A percentile compares a stretch with the other conserved stretches of the same genome.
phyloP scores from a whole-genome alignment of 23 red algal species.

The Gracilaria caudata region DNA sequence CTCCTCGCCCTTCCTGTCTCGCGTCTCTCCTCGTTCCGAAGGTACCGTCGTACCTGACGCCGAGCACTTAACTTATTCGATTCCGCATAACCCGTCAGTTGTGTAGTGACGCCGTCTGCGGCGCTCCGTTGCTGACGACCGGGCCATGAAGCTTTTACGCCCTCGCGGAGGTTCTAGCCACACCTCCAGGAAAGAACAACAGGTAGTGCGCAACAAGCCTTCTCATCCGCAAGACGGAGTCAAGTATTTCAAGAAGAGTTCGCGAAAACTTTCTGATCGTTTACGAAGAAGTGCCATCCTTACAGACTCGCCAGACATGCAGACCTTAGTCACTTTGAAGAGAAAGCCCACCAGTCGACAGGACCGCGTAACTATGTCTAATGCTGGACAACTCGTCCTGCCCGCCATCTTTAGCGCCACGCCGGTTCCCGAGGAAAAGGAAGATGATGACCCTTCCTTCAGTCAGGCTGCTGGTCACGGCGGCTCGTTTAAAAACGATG shows the following conservation, averaged over 20 bases:
- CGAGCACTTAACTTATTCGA: no score
- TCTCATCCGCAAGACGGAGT: not conserved
- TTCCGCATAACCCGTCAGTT: not conserved
- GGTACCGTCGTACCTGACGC: no score
- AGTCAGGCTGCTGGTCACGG: conserved; percentile 69
- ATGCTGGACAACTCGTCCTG: conserved; percentile 35
- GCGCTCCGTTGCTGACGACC: not conserved
- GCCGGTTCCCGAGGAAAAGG: not conserved
- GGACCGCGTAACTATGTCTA: conserved; percentile 40
- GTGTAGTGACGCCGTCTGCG: no score
- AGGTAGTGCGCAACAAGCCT: not conserved
- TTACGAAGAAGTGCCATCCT: not conserved
- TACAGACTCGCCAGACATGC: not conserved
- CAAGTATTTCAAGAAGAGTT: not conserved
- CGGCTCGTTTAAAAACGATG: conserved; percentile 39
- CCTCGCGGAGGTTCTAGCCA: not conserved
- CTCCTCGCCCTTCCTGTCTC: not conserved
- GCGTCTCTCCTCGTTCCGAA: no score
- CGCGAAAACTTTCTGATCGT: not conserved
- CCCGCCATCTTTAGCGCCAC: conserved; percentile 54
- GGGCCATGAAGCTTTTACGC: not conserved
- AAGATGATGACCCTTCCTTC: conserved; percentile 9
- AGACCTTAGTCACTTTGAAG: conserved; percentile 48
- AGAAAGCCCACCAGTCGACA: not conserved
- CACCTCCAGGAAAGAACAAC: not conserved